Percentiles rank a stretch among this genome's conserved stretches.
Conservation (phyloP, 345 rosid species). For the Erucastrum elatum region DNA sequence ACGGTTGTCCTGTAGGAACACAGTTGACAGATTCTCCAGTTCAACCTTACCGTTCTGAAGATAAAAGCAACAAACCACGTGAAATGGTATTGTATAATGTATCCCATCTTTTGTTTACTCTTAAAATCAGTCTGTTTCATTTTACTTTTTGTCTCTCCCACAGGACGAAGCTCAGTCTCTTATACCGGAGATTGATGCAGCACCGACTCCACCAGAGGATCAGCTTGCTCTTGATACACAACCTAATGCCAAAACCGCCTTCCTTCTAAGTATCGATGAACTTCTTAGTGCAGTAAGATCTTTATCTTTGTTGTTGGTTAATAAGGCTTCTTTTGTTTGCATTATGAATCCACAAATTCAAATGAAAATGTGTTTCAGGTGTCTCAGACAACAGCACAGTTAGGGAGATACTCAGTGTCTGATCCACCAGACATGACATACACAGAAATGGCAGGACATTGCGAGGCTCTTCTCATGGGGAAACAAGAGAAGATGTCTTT, state of each 20-base stretch:
- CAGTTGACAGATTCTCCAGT: slow-evolving; percentile 50
- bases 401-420: slow-evolving; percentile 60
- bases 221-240: slow-evolving; percentile 40
- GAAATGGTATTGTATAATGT: slow-evolving; percentile 21
- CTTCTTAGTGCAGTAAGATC: slow-evolving; percentile 60
- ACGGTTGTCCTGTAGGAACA: slow-evolving; percentile 61
- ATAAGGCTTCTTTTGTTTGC: background rate
- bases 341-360: background rate
- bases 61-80: slow-evolving; percentile 35
- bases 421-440: slow-evolving; percentile 59
- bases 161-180: slow-evolving; percentile 51
- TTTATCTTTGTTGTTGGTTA: background rate
- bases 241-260: slow-evolving; percentile 36
- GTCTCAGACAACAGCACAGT: slow-evolving; percentile 55
- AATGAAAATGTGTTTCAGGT: slow-evolving; percentile 38
- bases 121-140: slow-evolving; percentile 1
- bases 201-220: slow-evolving; percentile 41
- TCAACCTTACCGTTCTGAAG: slow-evolving; percentile 37
- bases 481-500: slow-evolving; percentile 69
- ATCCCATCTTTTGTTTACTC: background rate
- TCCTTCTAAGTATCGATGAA: slow-evolving; percentile 59
- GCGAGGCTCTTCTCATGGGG: slow-evolving; percentile 66
- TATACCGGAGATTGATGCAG: slow-evolving; percentile 40
- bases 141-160: background rate
- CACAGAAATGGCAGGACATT: slow-evolving; percentile 68